A percentile compares a stretch with the other conserved stretches of the same genome.
Conservation (phyloP, 1,284 basidiomycete genomes). For the Naganishia albida region DNA sequence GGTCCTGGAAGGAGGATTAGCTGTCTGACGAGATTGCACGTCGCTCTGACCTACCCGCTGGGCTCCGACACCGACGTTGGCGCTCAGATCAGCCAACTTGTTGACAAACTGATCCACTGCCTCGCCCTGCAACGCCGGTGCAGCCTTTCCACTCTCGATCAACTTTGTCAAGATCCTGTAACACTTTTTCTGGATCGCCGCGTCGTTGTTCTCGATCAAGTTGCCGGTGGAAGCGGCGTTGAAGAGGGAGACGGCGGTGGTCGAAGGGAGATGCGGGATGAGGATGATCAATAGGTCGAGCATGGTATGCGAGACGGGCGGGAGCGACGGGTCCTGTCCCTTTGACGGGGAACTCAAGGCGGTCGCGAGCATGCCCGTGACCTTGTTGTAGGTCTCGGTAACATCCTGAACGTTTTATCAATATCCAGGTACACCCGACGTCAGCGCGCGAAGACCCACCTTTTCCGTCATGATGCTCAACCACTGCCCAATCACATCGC, state of each 20-base stretch:
- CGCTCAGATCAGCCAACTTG: constrained; percentile 61
- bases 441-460: constrained; percentile 54
- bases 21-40: neutral
- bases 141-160: constrained; percentile 63
- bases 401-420: constrained; percentile 61
- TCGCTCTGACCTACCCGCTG: constrained; percentile 66
- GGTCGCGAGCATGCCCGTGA: constrained; percentile 72
- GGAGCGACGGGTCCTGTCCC: constrained; percentile 44
- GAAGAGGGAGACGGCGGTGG: constrained; percentile 67
- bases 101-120: constrained; percentile 62
- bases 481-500: constrained; percentile 87
- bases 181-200: constrained; percentile 90
- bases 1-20: constrained; percentile 61
- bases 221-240: constrained; percentile 54
- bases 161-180: constrained; percentile 84
- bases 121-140: constrained; percentile 53
- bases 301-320: constrained; percentile 69
- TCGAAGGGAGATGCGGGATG: constrained; percentile 69
- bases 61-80: constrained; percentile 74
- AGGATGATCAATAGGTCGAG: constrained; percentile 88
- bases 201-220: constrained; percentile 65
- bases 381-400: constrained; percentile 75
- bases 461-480: constrained; percentile 72
- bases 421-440: constrained; percentile 3
- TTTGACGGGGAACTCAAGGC: constrained; percentile 58